Evolutionary conservation across 176 grass and related monocot genomes (phyloP).

Genomic region (Ensete ventricosum): DNA sequence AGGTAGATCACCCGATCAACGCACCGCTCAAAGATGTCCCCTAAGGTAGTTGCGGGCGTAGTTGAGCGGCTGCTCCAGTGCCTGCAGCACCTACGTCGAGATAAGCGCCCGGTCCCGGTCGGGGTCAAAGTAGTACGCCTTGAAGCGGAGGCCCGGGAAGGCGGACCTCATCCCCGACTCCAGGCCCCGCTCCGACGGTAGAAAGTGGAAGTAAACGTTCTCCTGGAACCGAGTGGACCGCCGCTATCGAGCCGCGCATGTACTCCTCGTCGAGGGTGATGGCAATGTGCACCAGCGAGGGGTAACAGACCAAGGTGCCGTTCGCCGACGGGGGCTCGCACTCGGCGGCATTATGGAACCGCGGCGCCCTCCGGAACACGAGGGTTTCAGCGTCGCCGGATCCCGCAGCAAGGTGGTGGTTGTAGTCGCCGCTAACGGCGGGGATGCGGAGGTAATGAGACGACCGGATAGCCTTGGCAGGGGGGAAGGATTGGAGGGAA

Average conservation of each 20-base stretch:
- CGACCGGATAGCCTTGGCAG: slow-evolving; percentile 19
- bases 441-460: slow-evolving; percentile 8
- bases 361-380: slow-evolving; percentile 5
- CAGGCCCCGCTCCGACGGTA: not conserved
- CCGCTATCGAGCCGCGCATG: slow-evolving; percentile 13
- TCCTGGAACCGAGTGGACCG: slow-evolving; percentile 8
- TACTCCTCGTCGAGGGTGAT: slow-evolving; percentile 21
- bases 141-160: slow-evolving; percentile 13
- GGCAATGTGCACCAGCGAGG: slow-evolving; percentile 15
- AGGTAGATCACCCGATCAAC: slow-evolving; percentile 20
- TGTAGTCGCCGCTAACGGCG: not conserved
- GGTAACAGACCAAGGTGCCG: slow-evolving; percentile 1
- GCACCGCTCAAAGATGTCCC: slow-evolving; percentile 10
- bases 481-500: slow-evolving; percentile 22
- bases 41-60: slow-evolving; percentile 15
- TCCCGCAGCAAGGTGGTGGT: not conserved
- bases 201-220: slow-evolving; percentile 7
- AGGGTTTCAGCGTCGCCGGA: not conserved
- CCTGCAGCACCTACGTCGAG: slow-evolving; percentile 3
- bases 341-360: slow-evolving; percentile 3
- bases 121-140: slow-evolving; percentile 5
- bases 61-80: slow-evolving; percentile 15
- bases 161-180: not conserved
- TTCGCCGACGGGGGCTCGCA: not conserved
- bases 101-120: not conserved